phyloP scores from a whole-genome alignment of 495 filamentous ascomycete species.

The Daldinia grandis region DNA sequence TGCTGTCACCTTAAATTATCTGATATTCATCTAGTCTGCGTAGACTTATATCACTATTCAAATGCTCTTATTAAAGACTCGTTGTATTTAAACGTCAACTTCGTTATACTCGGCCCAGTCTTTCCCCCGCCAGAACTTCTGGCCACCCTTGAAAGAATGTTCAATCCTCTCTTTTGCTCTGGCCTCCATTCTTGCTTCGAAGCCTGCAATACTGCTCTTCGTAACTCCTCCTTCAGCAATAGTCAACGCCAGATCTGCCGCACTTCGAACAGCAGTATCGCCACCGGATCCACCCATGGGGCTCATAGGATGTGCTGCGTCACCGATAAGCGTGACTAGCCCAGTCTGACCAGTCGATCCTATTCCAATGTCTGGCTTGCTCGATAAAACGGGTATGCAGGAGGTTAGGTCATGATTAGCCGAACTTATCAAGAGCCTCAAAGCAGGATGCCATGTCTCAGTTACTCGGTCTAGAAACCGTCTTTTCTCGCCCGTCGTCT shows the following conservation, averaged over 20 bases:
- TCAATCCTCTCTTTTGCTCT: constrained; percentile 40
- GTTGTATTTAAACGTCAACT: constrained; percentile 31
- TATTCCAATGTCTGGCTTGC: constrained; percentile 47
- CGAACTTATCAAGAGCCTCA: constrained; percentile 50
- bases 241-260: constrained; percentile 39
- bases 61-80: background rate
- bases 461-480: constrained; percentile 32
- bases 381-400: constrained; percentile 50
- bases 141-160: constrained; percentile 41
- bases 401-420: constrained; percentile 47
- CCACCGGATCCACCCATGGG: constrained; percentile 46
- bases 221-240: constrained; percentile 38
- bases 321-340: constrained; percentile 41
- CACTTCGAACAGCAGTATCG: constrained; percentile 41
- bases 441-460: constrained; percentile 41
- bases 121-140: constrained; percentile 43
- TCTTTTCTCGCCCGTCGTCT: constrained; percentile 42
- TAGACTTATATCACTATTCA: background rate
- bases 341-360: constrained; percentile 24
- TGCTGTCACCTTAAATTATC: background rate
- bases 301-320: constrained; percentile 42
- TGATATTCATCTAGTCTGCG: no score
- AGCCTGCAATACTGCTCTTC: constrained; percentile 21
- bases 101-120: constrained; percentile 42
- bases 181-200: constrained; percentile 45